Conservation (phyloP, 163 green algal species). For the Scenedesmus sp. region DNA sequence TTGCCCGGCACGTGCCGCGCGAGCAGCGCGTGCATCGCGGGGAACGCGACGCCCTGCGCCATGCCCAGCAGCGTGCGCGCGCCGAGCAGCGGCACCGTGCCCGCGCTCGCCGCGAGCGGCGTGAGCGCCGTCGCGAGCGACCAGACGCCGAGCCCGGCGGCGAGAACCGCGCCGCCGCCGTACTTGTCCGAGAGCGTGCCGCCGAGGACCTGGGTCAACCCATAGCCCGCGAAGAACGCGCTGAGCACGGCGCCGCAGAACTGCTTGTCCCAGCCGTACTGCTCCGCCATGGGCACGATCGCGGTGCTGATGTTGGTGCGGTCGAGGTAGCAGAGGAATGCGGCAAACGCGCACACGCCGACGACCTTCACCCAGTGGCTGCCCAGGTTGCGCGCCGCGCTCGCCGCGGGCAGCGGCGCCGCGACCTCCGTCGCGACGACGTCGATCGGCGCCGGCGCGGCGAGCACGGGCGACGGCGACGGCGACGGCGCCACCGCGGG, state of each 20-base stretch:
- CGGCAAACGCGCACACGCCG: constrained; percentile 17
- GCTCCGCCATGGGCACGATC: constrained; percentile 82
- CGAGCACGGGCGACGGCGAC: neutral
- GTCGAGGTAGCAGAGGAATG: constrained; percentile 36
- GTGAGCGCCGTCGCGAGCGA: constrained; percentile 72
- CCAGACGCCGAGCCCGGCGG: constrained; percentile 69
- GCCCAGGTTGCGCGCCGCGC: neutral
- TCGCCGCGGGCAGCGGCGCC: neutral
- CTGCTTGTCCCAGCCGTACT: constrained; percentile 67
- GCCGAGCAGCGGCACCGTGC: constrained; percentile 63
- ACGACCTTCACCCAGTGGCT: constrained; percentile 31
- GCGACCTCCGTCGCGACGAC: neutral
- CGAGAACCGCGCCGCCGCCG: constrained; percentile 75
- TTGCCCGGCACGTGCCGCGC: constrained; percentile 30
- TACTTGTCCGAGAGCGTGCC: constrained; percentile 70
- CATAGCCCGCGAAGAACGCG: constrained; percentile 80
- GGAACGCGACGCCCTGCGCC: constrained; percentile 79
- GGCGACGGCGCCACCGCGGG: neutral
- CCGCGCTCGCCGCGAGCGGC: constrained; percentile 60
- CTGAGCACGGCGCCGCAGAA: constrained; percentile 72
- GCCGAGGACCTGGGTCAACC: constrained; percentile 52
- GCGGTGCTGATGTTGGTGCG: constrained; percentile 76
- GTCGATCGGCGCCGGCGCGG: neutral
- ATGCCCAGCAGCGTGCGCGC: constrained; percentile 72
- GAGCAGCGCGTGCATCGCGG: constrained; percentile 83